Conservation (phyloP, 2,329 filamentous ascomycete species). For the Pyrenophora teres region DNA sequence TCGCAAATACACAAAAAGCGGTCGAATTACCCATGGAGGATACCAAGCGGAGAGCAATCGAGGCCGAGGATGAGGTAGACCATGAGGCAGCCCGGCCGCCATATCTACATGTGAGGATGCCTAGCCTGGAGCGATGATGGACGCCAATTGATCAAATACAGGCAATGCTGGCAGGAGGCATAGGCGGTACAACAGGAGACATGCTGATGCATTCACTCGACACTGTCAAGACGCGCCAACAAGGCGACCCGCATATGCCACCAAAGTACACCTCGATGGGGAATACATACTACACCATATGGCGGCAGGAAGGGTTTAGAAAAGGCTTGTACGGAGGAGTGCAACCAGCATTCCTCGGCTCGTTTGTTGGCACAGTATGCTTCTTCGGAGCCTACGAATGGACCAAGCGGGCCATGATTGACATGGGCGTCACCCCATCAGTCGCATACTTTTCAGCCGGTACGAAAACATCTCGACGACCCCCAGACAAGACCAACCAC, state of each 20-base stretch:
- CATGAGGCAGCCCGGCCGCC: slow-evolving; percentile 53
- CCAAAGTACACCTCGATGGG: slow-evolving; percentile 91
- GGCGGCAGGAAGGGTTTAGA: slow-evolving; percentile 84
- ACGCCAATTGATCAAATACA: slow-evolving; percentile 49
- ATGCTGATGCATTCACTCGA: slow-evolving; percentile 99
- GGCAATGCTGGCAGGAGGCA: slow-evolving; percentile 93
- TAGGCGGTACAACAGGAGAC: slow-evolving; percentile 91
- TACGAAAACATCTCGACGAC: slow-evolving; percentile 47
- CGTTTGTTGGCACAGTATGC: slow-evolving; percentile 88
- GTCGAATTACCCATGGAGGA: slow-evolving; percentile 28
- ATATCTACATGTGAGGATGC: slow-evolving; percentile 52
- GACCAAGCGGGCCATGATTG: slow-evolving; percentile 88
- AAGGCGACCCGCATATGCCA: slow-evolving; percentile 91
- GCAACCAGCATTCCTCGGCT: slow-evolving; percentile 85
- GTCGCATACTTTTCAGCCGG: slow-evolving; percentile 85
- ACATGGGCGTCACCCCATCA: slow-evolving; percentile 78
- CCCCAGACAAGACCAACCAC: neutral
- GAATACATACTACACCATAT: slow-evolving; percentile 90
- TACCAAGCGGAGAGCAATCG: slow-evolving; percentile 20
- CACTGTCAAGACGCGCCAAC: slow-evolving; percentile 97
- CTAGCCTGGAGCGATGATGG: slow-evolving; percentile 6
- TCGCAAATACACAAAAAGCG: slow-evolving; percentile 28
- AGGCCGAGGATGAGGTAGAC: slow-evolving; percentile 38
- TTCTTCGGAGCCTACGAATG: slow-evolving; percentile 98
- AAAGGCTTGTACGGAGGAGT: slow-evolving; percentile 93